Evolutionary conservation across 768 basidiomycete species (phyloP).

Genomic region (Chalciporus piperatus): DNA sequence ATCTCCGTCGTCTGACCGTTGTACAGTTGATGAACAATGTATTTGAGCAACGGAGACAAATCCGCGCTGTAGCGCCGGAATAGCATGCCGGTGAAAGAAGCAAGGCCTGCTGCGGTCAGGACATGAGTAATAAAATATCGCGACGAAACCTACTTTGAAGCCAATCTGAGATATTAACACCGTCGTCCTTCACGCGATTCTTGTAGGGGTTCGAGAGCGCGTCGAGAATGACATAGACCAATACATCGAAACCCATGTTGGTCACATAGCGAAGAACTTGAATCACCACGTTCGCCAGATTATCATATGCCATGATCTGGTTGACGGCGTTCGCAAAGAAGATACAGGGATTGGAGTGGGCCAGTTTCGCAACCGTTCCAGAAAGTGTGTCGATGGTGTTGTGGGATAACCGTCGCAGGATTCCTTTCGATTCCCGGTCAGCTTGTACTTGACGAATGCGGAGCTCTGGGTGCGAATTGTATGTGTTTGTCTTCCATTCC

Average conservation of each 20-base stretch:
- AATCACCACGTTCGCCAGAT: constrained; percentile 85
- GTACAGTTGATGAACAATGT: constrained; percentile 88
- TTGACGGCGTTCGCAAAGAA: constrained; percentile 87
- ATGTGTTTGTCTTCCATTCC: constrained; percentile 81
- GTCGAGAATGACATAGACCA: constrained; percentile 85
- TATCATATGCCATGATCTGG: constrained; percentile 96
- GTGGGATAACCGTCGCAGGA: constrained; percentile 82
- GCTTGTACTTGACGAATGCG: constrained; percentile 78
- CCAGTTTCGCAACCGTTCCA: constrained; percentile 86
- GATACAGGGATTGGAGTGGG: constrained; percentile 91
- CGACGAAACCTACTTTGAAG: constrained; percentile 70
- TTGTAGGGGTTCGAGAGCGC: constrained; percentile 82
- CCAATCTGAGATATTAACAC: constrained; percentile 89
- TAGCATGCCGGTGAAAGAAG: constrained; percentile 90
- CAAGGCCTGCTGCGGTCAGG: constrained; percentile 59
- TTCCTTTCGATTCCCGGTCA: constrained; percentile 83
- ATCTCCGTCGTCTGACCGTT: constrained; percentile 83
- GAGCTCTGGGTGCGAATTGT: constrained; percentile 76
- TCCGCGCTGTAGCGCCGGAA: constrained; percentile 86
- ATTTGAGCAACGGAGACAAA: constrained; percentile 79
- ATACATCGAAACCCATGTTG: constrained; percentile 91
- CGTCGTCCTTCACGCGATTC: constrained; percentile 84
- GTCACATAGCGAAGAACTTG: constrained; percentile 87
- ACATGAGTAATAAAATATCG: constrained; percentile 7
- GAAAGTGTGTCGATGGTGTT: constrained; percentile 83